Base-by-base conservation (phyloP, 441 rosid species). In the Adansonia madagascariensis region DNA sequence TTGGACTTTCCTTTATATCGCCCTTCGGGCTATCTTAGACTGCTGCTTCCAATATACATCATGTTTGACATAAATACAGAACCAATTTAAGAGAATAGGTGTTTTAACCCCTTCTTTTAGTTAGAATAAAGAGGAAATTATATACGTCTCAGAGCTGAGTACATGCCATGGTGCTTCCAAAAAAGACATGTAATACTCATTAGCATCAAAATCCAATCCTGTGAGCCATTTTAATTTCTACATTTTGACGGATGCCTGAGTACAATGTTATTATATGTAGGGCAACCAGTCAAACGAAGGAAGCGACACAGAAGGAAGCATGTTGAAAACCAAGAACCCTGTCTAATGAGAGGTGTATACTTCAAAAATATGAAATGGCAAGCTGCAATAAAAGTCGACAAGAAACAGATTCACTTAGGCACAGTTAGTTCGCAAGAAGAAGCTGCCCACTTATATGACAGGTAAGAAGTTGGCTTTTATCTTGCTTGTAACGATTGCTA, bases 311-410 rank as follows among this genome's bases (percentile, higher is more conserved):
- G 95, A 79, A 88, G 98, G 81, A 95, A 94, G 84, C 92, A 87
- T 56, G 84, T 91, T 71, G 91, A 88, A 71, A 91, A 94, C 85
- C 98, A 95, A 83, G 97, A 95, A 85, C 92, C 89, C n/a, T 94
- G 99, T 83, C 78, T 92, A 63, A 91, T 95, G 99, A 92, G 99
- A 85, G 99, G 99, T 47, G 99, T 95, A 17, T 95, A 95, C 81
- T 95, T 86, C 89, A 95, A 95, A 85, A 95, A 95, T 75, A 95
- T 94, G 98, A 95, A 95, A 88, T 95, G 99, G 99, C 99, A 95
- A 77, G 99, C 99, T 0, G 99, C 99, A 24, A 95, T 94, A 76
- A 95, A 95, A 84, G 99, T 95, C 24, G 97, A 95, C 64, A 95
- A 95, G 90, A 91, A 92, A 81, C 99, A 95, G 79, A 94, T 95